Conservation (phyloP, 805 yeast species). For the Lipomyces spencermartinsiae region DNA sequence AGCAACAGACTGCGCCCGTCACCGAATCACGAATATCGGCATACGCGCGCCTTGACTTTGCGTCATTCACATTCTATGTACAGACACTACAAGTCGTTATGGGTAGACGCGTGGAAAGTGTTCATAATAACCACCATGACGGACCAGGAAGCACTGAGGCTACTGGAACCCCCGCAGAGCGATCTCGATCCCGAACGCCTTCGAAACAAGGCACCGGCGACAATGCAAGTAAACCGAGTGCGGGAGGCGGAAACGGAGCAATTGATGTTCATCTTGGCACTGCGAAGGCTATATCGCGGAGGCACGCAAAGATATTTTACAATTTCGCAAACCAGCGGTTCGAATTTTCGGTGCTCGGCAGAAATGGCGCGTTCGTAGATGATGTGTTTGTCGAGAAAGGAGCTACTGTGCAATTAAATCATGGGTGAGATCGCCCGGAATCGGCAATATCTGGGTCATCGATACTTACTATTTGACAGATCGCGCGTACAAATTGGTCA, state of each 20-base stretch:
- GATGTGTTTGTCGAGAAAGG: slow-evolving; percentile 89
- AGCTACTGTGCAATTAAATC: slow-evolving; percentile 82
- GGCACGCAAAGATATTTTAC: slow-evolving; percentile 95
- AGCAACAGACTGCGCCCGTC: not conserved
- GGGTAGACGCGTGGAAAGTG: slow-evolving; percentile 86
- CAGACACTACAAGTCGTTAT: slow-evolving; percentile 93
- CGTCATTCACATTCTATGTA: slow-evolving; percentile 89
- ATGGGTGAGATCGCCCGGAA: slow-evolving; percentile 60
- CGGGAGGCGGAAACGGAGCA: slow-evolving; percentile 49
- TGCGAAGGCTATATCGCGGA: slow-evolving; percentile 89
- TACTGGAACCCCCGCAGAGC: slow-evolving; percentile 15
- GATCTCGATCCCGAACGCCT: slow-evolving; percentile 28
- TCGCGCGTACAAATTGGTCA: slow-evolving; percentile 87
- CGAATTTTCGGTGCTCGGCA: slow-evolving; percentile 87
- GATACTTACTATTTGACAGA: slow-evolving; percentile 20
- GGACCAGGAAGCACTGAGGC: slow-evolving; percentile 26
- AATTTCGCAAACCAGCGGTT: slow-evolving; percentile 96
- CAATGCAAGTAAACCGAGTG: slow-evolving; percentile 46
- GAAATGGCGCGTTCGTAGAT: slow-evolving; percentile 97
- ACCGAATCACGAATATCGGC: slow-evolving; percentile 49
- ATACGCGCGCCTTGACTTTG: slow-evolving; percentile 75
- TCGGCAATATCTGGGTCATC: not conserved
- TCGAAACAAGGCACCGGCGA: slow-evolving; percentile 5
- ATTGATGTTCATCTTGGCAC: slow-evolving; percentile 91
- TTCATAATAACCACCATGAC: slow-evolving; percentile 40